phyloP scores from a whole-genome alignment of 768 basidiomycete genomes.

The Lentinula sp. region DNA sequence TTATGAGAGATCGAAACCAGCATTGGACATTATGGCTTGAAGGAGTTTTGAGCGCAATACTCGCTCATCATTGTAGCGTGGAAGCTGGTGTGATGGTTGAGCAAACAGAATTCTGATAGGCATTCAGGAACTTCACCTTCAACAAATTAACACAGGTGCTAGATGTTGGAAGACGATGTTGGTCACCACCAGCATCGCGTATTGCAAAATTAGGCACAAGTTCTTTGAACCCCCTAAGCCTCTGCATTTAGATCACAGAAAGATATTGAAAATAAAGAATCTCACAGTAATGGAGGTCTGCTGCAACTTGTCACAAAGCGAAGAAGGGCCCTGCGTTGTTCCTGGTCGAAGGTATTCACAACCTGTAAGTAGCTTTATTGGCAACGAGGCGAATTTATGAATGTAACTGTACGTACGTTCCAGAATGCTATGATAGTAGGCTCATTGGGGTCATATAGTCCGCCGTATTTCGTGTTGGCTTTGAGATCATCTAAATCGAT shows the following conservation, averaged over 20 bases:
- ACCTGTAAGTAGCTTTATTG: constrained; percentile 39
- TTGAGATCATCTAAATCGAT: constrained; percentile 82
- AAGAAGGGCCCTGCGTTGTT: constrained; percentile 71
- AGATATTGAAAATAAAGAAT: constrained; percentile 4
- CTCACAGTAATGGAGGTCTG: constrained; percentile 80
- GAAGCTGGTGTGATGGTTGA: constrained; percentile 19
- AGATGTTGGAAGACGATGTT: constrained; percentile 63
- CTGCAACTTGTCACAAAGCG: constrained; percentile 93
- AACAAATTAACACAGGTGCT: constrained; percentile 92
- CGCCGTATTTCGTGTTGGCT: constrained; percentile 75
- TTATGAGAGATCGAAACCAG: constrained; percentile 46
- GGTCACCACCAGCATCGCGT: constrained; percentile 71
- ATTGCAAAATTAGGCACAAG: constrained; percentile 87
- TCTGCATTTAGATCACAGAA: not conserved
- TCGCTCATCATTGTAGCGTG: constrained; percentile 24
- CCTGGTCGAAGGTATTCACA: constrained; percentile 71
- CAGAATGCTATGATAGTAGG: constrained; percentile 77
- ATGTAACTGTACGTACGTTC: constrained; percentile 43
- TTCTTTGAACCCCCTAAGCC: constrained; percentile 74
- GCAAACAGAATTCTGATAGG: not conserved
- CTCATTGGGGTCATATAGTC: constrained; percentile 66
- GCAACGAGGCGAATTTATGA: not conserved
- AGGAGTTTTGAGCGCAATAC: constrained; percentile 34
- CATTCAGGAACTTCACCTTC: constrained; percentile 46
- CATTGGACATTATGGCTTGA: constrained; percentile 39